Percentiles rank a stretch among this genome's conserved stretches.
Evolutionary conservation across 176 grass and related monocot genomes (phyloP).

Genomic region (Triticum aestivum): DNA sequence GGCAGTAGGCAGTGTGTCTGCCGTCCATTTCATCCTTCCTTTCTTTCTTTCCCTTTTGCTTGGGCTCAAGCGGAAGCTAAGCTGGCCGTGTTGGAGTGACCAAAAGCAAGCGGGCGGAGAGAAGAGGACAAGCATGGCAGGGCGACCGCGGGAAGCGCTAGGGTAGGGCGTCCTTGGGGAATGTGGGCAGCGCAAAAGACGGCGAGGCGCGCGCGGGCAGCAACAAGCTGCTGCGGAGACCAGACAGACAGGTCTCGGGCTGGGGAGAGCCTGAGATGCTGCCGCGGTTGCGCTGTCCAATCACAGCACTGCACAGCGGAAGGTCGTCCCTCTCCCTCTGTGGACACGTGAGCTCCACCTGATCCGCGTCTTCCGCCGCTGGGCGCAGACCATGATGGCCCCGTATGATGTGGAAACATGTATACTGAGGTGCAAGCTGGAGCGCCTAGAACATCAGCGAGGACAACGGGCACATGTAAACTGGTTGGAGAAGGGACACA

Average conservation of each 20-base stretch:
- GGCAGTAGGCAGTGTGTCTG: neutral
- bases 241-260: neutral
- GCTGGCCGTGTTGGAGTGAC: neutral
- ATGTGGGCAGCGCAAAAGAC: constrained; percentile 42
- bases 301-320: neutral
- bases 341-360: constrained; percentile 32
- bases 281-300: constrained; percentile 26
- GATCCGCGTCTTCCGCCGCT: constrained; percentile 20
- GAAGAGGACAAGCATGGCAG: constrained; percentile 35
- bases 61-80: neutral
- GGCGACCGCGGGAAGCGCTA: constrained; percentile 6
- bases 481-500: too few relatives aligned
- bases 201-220: neutral
- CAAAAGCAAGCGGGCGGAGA: constrained; percentile 40
- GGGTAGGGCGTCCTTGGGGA: constrained; percentile 31
- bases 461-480: too few relatives aligned
- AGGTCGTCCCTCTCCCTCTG: neutral
- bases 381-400: neutral
- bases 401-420: neutral
- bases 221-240: neutral
- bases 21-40: neutral
- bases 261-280: neutral
- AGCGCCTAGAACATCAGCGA: too few relatives aligned
- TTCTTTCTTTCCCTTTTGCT: neutral
- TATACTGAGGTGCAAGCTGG: too few relatives aligned